phyloP scores from a whole-genome alignment of 306 rosid species.

The Alnus glutinosa region DNA sequence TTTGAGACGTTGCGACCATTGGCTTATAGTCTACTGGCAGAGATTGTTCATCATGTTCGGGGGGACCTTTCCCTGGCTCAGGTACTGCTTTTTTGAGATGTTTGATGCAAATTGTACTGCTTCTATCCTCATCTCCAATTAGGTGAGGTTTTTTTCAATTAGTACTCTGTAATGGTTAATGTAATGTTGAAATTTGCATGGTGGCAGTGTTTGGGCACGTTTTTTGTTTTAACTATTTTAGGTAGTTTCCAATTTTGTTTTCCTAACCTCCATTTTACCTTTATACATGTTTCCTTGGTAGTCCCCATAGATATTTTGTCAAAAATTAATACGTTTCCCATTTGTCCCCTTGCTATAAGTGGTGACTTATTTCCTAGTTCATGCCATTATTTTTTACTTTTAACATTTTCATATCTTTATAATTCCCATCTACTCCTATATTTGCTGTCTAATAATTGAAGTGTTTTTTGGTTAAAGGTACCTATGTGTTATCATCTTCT shows the following conservation, averaged over 20 bases:
- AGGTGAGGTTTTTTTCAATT: slow-evolving; percentile 21
- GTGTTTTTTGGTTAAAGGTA: too few relatives aligned
- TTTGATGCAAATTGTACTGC: slow-evolving; percentile 1
- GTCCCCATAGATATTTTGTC: not conserved
- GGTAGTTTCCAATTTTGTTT: not conserved
- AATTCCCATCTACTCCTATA: not conserved
- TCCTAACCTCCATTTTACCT: not conserved
- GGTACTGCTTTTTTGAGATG: slow-evolving; percentile 40
- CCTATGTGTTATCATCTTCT: not conserved
- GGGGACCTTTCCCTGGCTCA: slow-evolving; percentile 83
- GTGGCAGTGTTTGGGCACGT: not conserved
- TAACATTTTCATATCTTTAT: not conserved
- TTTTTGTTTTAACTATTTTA: not conserved
- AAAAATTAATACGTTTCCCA: not conserved
- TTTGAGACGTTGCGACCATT: slow-evolving; percentile 94
- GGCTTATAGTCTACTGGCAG: slow-evolving; percentile 97
- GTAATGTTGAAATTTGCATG: not conserved
- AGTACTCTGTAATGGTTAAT: not conserved
- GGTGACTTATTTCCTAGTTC: not conserved
- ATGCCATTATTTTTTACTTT: not conserved
- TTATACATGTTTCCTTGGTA: not conserved
- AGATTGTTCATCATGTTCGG: slow-evolving; percentile 99
- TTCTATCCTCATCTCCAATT: slow-evolving; percentile 9
- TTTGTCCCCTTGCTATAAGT: not conserved
- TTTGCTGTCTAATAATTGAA: not conserved